Evolutionary conservation across 495 filamentous ascomycete species (phyloP), one percentile per base, ranked within the genome.

Genomic region (Lineolata rhizophorae): DNA sequence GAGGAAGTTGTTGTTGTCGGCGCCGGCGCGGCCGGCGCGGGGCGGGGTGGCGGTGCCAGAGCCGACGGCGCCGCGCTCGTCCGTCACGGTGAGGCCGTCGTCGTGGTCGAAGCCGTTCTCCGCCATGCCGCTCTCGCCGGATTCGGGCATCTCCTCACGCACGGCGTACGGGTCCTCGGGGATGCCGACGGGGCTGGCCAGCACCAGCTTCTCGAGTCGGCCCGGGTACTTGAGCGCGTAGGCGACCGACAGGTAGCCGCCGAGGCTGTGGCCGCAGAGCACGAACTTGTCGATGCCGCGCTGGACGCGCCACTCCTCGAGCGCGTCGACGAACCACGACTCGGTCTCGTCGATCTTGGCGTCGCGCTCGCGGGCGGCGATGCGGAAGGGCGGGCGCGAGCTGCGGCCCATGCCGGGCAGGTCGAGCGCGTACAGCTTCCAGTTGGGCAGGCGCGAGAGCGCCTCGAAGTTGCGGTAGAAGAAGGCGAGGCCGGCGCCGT

Each of bases 401-500:
- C 80, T 90, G 43, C 87, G 70, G 32, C 87, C 87, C 77, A 94
- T 94, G 33, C 87, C 87, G 14, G 94, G 62, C 55, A 94, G 62
- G 49, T 97, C 87, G 16, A 97, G 57, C 2, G 85, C 80, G 48
- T 80, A 93, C 13, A 97, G 52, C 46, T 77, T 81, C 85, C 85
- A 93, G 11, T 82, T 81, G 32, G 61, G 56, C 2, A 67, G 50
- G 8, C 82, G 69, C 34, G 67, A 81, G 24, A 97, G 53, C 3
- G 70, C 69, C 47, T 95, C 87, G 35, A 91, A 95, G 45, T 95
- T 95, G 51, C 83, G 80, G 57, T 95, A 97, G 58, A 92, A 97
- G 48, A 95, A 95, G 3, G 81, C 87, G 2, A 97, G 57, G 0
- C 87, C 87, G 1, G 87, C 87, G 24, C 90, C 90, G 51, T 95